Base-by-base conservation (phyloP, 108 stramenopile genomes). In the Discostella pseudostelligera region DNA sequence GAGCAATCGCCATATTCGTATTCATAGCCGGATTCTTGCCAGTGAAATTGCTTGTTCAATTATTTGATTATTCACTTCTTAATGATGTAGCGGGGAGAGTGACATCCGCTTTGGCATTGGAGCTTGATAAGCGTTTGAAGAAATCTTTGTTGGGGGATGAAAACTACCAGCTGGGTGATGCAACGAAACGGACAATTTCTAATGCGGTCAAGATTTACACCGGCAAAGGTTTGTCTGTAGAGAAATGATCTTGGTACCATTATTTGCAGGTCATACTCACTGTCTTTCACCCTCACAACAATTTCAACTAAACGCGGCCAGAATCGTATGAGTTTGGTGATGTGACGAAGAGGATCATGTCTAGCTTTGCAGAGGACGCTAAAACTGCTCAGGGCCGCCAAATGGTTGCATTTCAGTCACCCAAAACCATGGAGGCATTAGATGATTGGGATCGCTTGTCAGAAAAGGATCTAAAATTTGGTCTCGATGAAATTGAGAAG, bases 101-200 rank as follows among this genome's bases (percentile, higher is more conserved):
- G 12, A 51, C 70, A 16, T 55, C 49, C 7, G 65, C 65, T 9
- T 46, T 77, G 25, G 67, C 76, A 26, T 57, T 69, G 43, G 76
- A 77, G n/a, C 21, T 77, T 4, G 76, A 77, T 54, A 55, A 64
- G 39, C 47, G 76, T 53, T 54, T 77, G 64, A 77, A 77, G 24
- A 72, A 72, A 22, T 56, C 70, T 35, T 21, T 77, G 26, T 37
- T 72, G 9, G 76, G 76, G 11, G 55, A 77, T 67, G 60, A 69
- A 35, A 72, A 77, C 49, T 77, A 77, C 51, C 13, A 72, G 25
- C 19, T 77, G 56, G 76, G 76, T 9, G 76, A 77, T 67, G 65
- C 65, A 7, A 69, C 76, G 20, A 77, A 72, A 26, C 48, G 65
- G 12, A 57, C 64, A 0, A 71, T 71, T 43, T 22, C 56, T 5